Evolutionary conservation across 164 flowering plant species (phyloP), one percentile per base, ranked within the genome.

Genomic region (Vitis rupestris): DNA sequence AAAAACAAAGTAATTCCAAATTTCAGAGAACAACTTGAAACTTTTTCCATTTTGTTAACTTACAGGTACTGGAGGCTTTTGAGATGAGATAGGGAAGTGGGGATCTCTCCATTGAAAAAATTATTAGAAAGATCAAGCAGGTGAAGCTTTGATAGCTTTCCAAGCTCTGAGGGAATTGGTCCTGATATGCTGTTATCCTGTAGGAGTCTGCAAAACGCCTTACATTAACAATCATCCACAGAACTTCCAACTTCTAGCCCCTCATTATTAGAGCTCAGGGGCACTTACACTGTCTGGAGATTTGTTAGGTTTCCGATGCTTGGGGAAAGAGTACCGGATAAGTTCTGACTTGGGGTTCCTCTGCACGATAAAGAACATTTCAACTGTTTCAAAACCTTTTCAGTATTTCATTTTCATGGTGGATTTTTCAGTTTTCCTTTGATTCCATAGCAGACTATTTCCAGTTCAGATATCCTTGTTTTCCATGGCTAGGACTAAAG

Each of bases 261-360:
- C 44, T 3, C 44, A 37, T 37, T 37, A 37, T 37, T 37, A 37
- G 56, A 30, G 27, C 60, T 50, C 8, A 50, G 59, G 31, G 4
- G 17, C 48, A 77, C 97, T 91, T 74, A 96, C 99, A 96, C 69
- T 58, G 37, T 74, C 77, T 88, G 91, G n/a, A 96, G 91, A 81
- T 91, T 87, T 62, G 98, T 96, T 79, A 96, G 81, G 83, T 93
- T 93, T 29, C 91, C 92, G 13, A 96, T 85, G 69, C 94, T 91
- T 58, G 90, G 87, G 44, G 97, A 86, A 29, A 96, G 86, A 15
- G 74, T 79, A 5, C 99, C 99, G 48, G 97, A 86, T 62, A 96
- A 82, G 56, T 78, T 80, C 76, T 93, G 98, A 82, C 98, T 91
- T 63, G 97, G 97, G 74, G 81, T 78, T 73, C 87, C 95, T 68